Evolutionary conservation across 2,329 filamentous ascomycete species (phyloP).

Genomic region (Bertia moriformis): DNA sequence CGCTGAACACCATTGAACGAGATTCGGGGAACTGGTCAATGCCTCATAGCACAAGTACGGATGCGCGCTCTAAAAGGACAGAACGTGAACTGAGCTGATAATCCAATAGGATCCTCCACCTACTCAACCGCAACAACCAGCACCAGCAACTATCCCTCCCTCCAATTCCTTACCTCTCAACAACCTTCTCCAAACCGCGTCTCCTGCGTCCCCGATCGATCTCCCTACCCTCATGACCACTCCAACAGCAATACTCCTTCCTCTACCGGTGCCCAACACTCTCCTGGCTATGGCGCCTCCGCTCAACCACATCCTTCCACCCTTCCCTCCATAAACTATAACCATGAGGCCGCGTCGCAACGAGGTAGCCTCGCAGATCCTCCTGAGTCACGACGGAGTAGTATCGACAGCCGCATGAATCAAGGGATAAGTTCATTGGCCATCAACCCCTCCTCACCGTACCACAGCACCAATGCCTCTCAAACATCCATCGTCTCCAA

Average conservation of each 20-base stretch:
- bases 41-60: constrained; percentile 39
- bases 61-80: constrained; percentile 2
- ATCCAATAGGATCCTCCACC: constrained; percentile 23
- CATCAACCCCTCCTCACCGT: constrained; percentile 25
- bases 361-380: constrained; percentile 21
- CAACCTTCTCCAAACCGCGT: constrained; percentile 23
- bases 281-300: constrained; percentile 16
- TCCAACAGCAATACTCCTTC: constrained; percentile 14
- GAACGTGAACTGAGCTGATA: constrained; percentile 3
- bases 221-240: constrained; percentile 22
- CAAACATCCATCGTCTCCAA: constrained; percentile 20
- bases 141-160: constrained; percentile 20
- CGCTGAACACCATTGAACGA: constrained; percentile 28
- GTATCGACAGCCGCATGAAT: constrained; percentile 30
- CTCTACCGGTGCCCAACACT: constrained; percentile 17
- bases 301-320: constrained; percentile 22
- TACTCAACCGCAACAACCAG: constrained; percentile 29
- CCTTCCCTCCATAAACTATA: constrained; percentile 43
- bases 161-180: constrained; percentile 21
- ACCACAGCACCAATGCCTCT: constrained; percentile 21
- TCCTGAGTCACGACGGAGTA: constrained; percentile 28
- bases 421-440: constrained; percentile 28
- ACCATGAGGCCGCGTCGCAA: constrained; percentile 32
- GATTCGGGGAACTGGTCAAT: constrained; percentile 46
- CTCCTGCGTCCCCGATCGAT: constrained; percentile 20